These are phyloP conservation scores for Trichaptum fuscoviolaceum DNA, from an alignment of 768 basidiomycete species.

Conservation along the genomic window DNA sequence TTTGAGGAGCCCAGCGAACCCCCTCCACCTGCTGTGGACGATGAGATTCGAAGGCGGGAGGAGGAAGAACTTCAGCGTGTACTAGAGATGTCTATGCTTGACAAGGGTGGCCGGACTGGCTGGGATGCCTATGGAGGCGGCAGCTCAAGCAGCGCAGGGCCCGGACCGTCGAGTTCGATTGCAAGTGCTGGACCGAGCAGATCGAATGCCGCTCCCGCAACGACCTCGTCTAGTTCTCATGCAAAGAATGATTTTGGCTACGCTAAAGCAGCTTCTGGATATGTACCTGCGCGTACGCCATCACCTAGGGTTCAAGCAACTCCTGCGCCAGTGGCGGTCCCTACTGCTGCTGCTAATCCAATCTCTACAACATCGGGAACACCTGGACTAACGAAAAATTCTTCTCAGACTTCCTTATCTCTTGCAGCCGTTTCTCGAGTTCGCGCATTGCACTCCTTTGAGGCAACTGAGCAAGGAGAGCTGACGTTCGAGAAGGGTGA, in stretches of 20 bases:
- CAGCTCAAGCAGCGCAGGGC: slow-evolving; percentile 31
- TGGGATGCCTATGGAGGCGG: slow-evolving; percentile 42
- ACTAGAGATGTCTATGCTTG: slow-evolving; percentile 88
- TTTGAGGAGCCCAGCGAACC: slow-evolving; percentile 60
- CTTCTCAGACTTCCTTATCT: slow-evolving; percentile 19
- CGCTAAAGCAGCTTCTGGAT: slow-evolving; percentile 31
- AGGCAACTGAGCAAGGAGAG: slow-evolving; percentile 84
- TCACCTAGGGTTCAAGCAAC: slow-evolving; percentile 23
- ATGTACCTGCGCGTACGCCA: slow-evolving; percentile 53
- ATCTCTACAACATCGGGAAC: slow-evolving; percentile 18
- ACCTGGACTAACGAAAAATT: slow-evolving; percentile 23
- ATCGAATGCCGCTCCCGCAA: slow-evolving; percentile 15
- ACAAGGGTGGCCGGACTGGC: slow-evolving; percentile 72
- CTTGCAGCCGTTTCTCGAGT: slow-evolving; percentile 68
- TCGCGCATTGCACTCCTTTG: slow-evolving; percentile 83
- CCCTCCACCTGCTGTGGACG: slow-evolving; percentile 66
- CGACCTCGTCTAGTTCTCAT: slow-evolving; percentile 17
- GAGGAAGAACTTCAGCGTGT: slow-evolving; percentile 94
- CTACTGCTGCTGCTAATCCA: slow-evolving; percentile 19
- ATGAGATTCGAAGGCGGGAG: slow-evolving; percentile 76
- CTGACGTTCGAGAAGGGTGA: slow-evolving; percentile 90
- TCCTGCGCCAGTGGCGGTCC: slow-evolving; percentile 19
- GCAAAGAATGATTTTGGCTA: slow-evolving; percentile 14
- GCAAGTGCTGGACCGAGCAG: slow-evolving; percentile 8
- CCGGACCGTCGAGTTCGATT: slow-evolving; percentile 23